Conservation (phyloP, 306 rosid species). For the Cicer bijugum region DNA sequence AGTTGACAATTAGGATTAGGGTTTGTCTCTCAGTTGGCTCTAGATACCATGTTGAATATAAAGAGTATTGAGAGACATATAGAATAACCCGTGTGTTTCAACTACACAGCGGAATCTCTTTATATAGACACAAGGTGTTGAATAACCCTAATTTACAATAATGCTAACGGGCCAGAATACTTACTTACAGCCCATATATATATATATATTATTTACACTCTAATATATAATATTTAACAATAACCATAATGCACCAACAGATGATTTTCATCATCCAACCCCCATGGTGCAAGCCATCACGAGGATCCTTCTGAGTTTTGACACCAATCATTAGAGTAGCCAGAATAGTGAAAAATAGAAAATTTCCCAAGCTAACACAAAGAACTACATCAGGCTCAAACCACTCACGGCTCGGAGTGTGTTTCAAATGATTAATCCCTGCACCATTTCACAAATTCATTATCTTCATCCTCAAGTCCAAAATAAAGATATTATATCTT, state of each 20-base stretch:
- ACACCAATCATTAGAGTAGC: conserved; percentile 88
- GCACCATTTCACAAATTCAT: conserved; percentile 47
- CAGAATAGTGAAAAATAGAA: conserved; percentile 85
- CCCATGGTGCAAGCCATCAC: conserved; percentile 92
- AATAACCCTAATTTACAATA: no score
- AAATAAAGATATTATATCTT: not conserved
- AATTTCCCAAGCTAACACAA: conserved; percentile 98
- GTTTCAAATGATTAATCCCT: conserved; percentile 90
- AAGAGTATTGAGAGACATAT: no score
- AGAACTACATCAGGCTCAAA: conserved; percentile 97
- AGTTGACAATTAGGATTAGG: no score
- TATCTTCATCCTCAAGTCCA: conserved; percentile 12
- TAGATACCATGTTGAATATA: no score
- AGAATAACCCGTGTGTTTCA: no score
- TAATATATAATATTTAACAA: no score
- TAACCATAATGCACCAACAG: conserved; percentile 86
- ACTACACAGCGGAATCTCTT: no score
- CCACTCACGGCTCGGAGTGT: conserved; percentile 94
- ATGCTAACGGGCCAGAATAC: no score
- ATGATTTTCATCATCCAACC: conserved; percentile 98
- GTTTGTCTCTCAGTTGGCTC: no score
- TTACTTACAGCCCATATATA: no score
- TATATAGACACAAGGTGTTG: no score
- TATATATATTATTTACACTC: no score
- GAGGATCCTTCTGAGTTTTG: conserved; percentile 93